Conservation (phyloP, 345 rosid genomes). For the Lepidium sativum region DNA sequence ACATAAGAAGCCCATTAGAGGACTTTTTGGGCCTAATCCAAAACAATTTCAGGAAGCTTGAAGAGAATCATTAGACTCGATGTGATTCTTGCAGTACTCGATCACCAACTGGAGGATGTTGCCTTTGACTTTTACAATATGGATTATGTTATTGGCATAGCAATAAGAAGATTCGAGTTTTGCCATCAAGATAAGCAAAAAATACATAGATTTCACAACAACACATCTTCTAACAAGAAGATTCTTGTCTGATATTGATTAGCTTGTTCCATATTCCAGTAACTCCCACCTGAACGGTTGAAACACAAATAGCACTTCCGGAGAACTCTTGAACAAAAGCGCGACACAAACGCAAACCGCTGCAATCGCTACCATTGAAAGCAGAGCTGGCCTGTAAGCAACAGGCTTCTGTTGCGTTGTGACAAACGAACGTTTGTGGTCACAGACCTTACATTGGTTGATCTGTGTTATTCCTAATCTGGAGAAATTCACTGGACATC, state of each 20-base stretch:
- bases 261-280: background rate
- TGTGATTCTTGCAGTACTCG: slow-evolving; percentile 61
- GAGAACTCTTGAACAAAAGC: background rate
- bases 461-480: background rate
- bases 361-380: background rate
- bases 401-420: background rate
- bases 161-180: too few relatives aligned
- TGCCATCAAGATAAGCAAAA: background rate
- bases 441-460: background rate
- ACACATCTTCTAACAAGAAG: background rate
- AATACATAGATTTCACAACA: background rate
- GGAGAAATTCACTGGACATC: background rate
- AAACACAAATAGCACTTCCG: background rate
- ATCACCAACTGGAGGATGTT: slow-evolving; percentile 47
- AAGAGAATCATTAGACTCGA: slow-evolving; percentile 14
- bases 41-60: too few relatives aligned
- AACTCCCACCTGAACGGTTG: slow-evolving; percentile 4
- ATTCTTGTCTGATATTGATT: background rate
- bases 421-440: background rate
- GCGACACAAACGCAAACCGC: background rate
- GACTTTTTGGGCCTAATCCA: too few relatives aligned
- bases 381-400: background rate
- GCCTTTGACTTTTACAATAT: slow-evolving; percentile 44
- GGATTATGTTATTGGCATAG: slow-evolving; percentile 25
- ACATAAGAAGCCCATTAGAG: too few relatives aligned